These are phyloP conservation scores for Cryptococcus sp. DNA, from an alignment of 1,284 basidiomycete genomes.

Conservation along the genomic window DNA sequence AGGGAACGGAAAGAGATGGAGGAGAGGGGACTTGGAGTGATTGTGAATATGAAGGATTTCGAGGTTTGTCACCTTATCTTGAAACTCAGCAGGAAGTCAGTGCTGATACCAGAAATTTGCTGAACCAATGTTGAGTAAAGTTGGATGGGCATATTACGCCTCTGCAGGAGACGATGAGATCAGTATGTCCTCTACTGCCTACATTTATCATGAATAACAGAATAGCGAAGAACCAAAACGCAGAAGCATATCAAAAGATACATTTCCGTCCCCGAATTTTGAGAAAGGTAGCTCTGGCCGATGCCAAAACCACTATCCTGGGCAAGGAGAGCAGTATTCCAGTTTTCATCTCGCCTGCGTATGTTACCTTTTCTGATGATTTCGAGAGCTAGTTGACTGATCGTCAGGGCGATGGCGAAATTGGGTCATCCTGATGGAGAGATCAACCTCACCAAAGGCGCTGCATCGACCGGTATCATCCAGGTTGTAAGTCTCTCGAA, in stretches of 20 bases:
- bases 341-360: constrained; percentile 73
- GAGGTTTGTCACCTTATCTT: constrained; percentile 21
- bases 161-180: constrained; percentile 77
- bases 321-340: constrained; percentile 71
- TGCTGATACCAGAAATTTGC: constrained; percentile 50
- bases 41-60: constrained; percentile 43
- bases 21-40: constrained; percentile 33
- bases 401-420: constrained; percentile 69
- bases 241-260: constrained; percentile 68
- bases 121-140: constrained; percentile 62
- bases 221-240: constrained; percentile 57
- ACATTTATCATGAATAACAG: not conserved
- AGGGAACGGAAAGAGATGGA: constrained; percentile 33
- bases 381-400: not conserved
- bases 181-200: constrained; percentile 53
- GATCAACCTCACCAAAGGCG: constrained; percentile 73
- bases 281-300: constrained; percentile 62
- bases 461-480: constrained; percentile 66
- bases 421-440: constrained; percentile 86
- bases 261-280: constrained; percentile 79
- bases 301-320: constrained; percentile 71
- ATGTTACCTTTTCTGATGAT: constrained; percentile 2
- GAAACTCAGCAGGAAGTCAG: not conserved
- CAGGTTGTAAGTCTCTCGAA: constrained; percentile 59
- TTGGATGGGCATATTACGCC: constrained; percentile 74